These are phyloP conservation scores for Claviceps purpurea DNA, from an alignment of 2,329 filamentous ascomycete genomes.

Conservation along the genomic window DNA sequence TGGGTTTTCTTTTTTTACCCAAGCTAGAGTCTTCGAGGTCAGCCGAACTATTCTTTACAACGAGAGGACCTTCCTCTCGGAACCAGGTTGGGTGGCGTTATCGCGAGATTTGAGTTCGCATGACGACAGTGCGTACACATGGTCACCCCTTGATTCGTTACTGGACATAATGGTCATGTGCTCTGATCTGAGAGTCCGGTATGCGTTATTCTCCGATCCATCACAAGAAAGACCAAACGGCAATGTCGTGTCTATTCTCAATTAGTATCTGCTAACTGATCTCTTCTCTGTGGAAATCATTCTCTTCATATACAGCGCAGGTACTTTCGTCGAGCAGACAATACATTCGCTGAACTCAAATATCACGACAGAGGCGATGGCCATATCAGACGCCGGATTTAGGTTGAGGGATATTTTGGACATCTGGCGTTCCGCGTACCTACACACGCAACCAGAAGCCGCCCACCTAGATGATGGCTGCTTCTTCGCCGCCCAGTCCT, in stretches of 20 bases:
- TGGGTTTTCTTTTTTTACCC: slow-evolving; percentile 7
- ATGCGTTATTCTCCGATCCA: background rate
- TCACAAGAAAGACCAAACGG: background rate
- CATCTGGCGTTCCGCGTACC: slow-evolving; percentile 8
- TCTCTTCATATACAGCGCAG: background rate
- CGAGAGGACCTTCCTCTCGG: slow-evolving; percentile 9
- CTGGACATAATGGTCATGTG: slow-evolving; percentile 19
- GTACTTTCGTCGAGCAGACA: background rate
- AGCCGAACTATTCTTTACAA: slow-evolving; percentile 20
- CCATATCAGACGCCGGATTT: slow-evolving; percentile 4
- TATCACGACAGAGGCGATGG: background rate
- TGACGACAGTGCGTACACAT: background rate
- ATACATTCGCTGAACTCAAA: background rate
- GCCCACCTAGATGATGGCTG: background rate
- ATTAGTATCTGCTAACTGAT: background rate
- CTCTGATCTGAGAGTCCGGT: slow-evolving; percentile 19
- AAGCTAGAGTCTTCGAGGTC: slow-evolving; percentile 17
- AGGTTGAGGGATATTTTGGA: slow-evolving; percentile 4
- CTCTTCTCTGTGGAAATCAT: background rate
- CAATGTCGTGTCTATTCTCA: background rate
- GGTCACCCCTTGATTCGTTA: slow-evolving; percentile 11
- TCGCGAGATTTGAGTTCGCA: background rate
- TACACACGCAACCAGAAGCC: background rate
- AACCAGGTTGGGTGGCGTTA: slow-evolving; percentile 12
- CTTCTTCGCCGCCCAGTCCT: background rate